Conservation (phyloP, 2,329 filamentous ascomycete genomes). For the Trichoderma gracile region DNA sequence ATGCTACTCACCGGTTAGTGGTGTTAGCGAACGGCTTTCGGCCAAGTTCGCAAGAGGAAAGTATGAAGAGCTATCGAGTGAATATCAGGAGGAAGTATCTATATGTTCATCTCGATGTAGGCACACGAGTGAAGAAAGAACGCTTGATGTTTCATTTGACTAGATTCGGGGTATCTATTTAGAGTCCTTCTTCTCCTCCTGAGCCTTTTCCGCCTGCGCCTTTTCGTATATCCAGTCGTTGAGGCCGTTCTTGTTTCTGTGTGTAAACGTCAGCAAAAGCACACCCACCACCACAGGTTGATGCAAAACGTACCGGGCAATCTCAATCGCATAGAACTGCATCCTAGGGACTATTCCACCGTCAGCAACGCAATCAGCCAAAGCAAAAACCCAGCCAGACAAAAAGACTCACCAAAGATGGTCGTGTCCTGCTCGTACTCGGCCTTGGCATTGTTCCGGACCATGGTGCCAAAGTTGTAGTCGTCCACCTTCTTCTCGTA, state of each 20-base stretch:
- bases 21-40: background rate
- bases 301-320: constrained; percentile 42
- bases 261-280: constrained; percentile 42
- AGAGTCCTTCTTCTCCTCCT: constrained; percentile 53
- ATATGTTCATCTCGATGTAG: no score
- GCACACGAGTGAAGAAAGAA: background rate
- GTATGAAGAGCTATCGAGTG: no score
- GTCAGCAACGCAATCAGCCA: background rate
- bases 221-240: constrained; percentile 98
- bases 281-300: background rate
- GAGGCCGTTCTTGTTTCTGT: constrained; percentile 76
- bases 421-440: constrained; percentile 89
- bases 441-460: constrained; percentile 72
- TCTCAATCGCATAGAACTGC: constrained; percentile 58
- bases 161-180: constrained; percentile 26
- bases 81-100: background rate
- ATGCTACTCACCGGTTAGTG: no score
- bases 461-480: constrained; percentile 96
- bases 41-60: background rate
- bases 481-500: constrained; percentile 97
- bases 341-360: constrained; percentile 51
- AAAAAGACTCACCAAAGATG: constrained; percentile 71
- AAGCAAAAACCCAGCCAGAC: no score
- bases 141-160: background rate
- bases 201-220: constrained; percentile 67